Evolutionary conservation across 352 stramenopile genomes (phyloP), one percentile per base, ranked within the genome.

Genomic region (Phytophthora lateralis): DNA sequence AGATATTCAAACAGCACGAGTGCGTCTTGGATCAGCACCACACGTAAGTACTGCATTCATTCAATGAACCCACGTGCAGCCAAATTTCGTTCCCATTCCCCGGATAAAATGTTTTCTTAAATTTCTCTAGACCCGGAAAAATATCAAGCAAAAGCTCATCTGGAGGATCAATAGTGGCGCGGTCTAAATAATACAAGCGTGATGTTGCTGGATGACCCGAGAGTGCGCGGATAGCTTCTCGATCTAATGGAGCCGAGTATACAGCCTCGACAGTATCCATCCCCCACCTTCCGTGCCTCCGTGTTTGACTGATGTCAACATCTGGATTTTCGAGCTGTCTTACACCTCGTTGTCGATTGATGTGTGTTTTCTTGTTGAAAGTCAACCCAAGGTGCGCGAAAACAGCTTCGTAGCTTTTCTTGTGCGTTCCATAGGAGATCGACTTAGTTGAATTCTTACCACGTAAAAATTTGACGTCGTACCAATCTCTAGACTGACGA

Each of bases 341-440:
- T 11, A 58, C 37, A 18, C 27, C 38, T 18, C 50, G 38, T 10
- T 59, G 51, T 32, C 51, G 18, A n/a, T 59, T 44, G 18, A 59
- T 50, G 38, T 45, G 21, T 24, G n/a, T 24, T 37, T 52, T 60
- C 12, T 60, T 52, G 8, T 60, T 52, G 42, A 60, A 60, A 1
- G 17, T 46, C 14, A 60, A 15, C 4, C 41, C 52, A 14, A 47
- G 52, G 8, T 45, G 27, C 1, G 21, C 21, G 21, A 24, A 24
- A 24, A 24, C 21, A 24, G 34, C 18, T 29, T 55, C 54, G 24
- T 62, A 62, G 27, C 32, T 48, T 12, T 27, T 49, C 4, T 54
- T 62, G 32, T 55, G 54, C 7, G 54, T 55, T 35, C 55, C 34
- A 10, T 55, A 62, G 4, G 34, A 44, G 10, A 62, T 62, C 10